Base-by-base conservation (phyloP, 345 rosid genomes). In the Hibiscus trionum region DNA sequence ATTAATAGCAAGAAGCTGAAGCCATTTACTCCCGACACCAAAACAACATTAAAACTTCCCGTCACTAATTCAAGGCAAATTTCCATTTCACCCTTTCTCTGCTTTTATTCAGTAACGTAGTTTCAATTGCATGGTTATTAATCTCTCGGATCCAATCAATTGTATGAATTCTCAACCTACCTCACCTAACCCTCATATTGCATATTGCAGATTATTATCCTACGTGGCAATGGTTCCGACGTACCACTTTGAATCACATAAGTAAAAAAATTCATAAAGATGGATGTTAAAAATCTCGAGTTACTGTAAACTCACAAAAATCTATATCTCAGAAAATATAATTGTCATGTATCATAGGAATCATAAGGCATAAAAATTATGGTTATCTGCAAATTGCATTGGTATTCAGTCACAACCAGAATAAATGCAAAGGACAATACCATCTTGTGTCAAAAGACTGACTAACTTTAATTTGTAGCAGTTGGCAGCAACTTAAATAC, bases 1-100 rank as follows among this genome's bases (percentile, higher is more conserved):
- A 58, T 77, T 72, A 47, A 76, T 71, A 21, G 35, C 62, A 47
- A 66, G 21, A 3, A 70, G 49, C 69, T 31, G 69, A 66, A 15
- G 55, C 39, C 35, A 78, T 70, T 78, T 78, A 58, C 74, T 74
- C 31, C 24, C 47, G 11, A 64, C 77, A 78, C 75, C 81, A 74
- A 70, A 70, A 16, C 67, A 19, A 63, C 14, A 57, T 73, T 57
- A 74, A 27, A 49, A 61, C 19, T 16, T 33, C 0, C 11, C 49
- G 10, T 16, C n/a, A 50, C 59, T 50, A 27, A 2, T 27, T 12
- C 60, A 61, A 35, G 61, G 46, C 42, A 55, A 21, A 16, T 61
- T 21, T 56, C 19, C 50, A 0, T 47, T 66, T 61, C 42, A 6
- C 11, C 27, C 26, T 7, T 61, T 53, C 24, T 29, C 21, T 63